Percentiles rank a stretch among this genome's conserved stretches.
These are phyloP conservation scores for Agaricus sinodeliciosus DNA, from an alignment of 768 basidiomycete species.

Conservation along the genomic window DNA sequence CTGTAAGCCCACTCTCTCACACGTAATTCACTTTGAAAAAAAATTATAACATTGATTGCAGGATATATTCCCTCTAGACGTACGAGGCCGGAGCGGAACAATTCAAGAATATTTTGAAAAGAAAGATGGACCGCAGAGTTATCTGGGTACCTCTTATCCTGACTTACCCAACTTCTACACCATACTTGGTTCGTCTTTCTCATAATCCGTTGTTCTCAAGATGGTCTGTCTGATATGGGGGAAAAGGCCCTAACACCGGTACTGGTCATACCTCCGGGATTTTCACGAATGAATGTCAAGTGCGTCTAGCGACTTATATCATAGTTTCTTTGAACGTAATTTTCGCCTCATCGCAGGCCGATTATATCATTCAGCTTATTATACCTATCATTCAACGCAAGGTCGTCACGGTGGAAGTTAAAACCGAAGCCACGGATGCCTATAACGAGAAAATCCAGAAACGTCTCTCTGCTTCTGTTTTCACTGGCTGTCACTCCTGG, in stretches of 20 bases:
- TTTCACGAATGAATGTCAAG: conserved; percentile 38
- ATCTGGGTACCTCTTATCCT: conserved; percentile 35
- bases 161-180: conserved; percentile 41
- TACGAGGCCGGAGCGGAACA: conserved; percentile 24
- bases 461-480: conserved; percentile 27
- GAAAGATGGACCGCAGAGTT: conserved; percentile 36
- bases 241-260: conserved; percentile 34
- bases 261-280: conserved; percentile 41
- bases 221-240: background rate
- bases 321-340: background rate
- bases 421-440: conserved; percentile 23
- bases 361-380: conserved; percentile 36
- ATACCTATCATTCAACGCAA: conserved; percentile 30
- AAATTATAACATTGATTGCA: background rate
- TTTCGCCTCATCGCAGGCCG: conserved; percentile 21
- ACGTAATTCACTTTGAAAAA: background rate
- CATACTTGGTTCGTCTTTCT: conserved; percentile 25
- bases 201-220: too few relatives aligned
- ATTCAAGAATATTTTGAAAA: conserved; percentile 34
- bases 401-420: conserved; percentile 30
- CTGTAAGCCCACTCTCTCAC: conserved; percentile 14
- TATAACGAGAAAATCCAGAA: conserved; percentile 35
- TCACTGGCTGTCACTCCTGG: conserved; percentile 32
- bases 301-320: conserved; percentile 8
- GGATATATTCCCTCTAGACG: conserved; percentile 27